Evolutionary conservation across 2,329 filamentous ascomycete species (phyloP), one percentile per base, ranked within the genome.

Genomic region (Pseudogymnoascus sp.): DNA sequence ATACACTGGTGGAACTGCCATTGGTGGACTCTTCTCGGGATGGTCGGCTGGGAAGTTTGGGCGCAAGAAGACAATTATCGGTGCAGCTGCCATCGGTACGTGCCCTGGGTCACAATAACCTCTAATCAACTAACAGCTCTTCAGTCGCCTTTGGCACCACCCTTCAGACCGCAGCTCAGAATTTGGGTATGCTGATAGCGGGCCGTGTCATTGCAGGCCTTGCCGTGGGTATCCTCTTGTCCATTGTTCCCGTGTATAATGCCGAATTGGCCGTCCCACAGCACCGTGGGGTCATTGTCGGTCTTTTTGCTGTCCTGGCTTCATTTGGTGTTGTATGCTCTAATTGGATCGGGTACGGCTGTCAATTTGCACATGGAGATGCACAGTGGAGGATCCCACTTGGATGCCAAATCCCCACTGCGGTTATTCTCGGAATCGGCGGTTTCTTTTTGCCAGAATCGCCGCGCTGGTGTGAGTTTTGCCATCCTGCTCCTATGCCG

Each of bases 301-400:
- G 71, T 11, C 63, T 75, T 7, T 73, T 75, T 59, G 75, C 73
- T 0, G 66, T 75, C 38, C 71, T 74, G 62, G 75, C 74, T 26
- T 69, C 74, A 0, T 63, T 75, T 6, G 77, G 77, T 4, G 78
- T 75, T 64, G 71, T 74, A 50, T 40, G 71, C 10, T 74, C 76
- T 0, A 75, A 74, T 59, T 78, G 76, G 76, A 73, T 78, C 50
- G 77, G 76, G 2, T 78, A 76, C 63, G 73, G 71, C 2, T 71
- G 76, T 8, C 70, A 71, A 0, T 76, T 72, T 62, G 71, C 71
- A 0, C 19, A 64, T 8, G 72, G 72, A 0, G 67, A 74, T 47
- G 44, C 66, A 0, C 71, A 74, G 59, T 77, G 75, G 75, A 68
- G 74, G 0, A 70, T 76, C 9, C 73, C 73, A 6, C 68, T 76